Evolutionary conservation across 2,329 filamentous ascomycete species (phyloP).

Genomic region (Myriosclerotinia curreyana): DNA sequence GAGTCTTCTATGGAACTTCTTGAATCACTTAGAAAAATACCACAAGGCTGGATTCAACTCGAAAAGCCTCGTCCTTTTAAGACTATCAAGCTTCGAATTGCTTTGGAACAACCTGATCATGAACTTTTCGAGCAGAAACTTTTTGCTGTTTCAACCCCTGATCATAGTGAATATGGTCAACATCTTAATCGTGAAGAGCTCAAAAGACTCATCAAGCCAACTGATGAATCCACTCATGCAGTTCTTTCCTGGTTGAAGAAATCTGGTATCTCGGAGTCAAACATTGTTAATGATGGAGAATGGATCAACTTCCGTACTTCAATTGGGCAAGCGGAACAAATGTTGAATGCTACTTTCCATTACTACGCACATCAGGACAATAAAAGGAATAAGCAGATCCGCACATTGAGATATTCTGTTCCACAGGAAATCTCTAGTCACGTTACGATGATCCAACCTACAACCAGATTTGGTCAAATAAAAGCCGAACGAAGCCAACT

Average conservation of each 20-base stretch:
- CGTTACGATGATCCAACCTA: slow-evolving; percentile 45
- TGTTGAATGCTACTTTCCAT: slow-evolving; percentile 41
- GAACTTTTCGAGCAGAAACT: slow-evolving; percentile 45
- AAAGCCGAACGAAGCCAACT: slow-evolving; percentile 32
- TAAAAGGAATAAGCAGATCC: slow-evolving; percentile 46
- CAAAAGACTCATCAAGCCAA: slow-evolving; percentile 50
- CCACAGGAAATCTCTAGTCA: slow-evolving; percentile 40
- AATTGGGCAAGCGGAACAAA: slow-evolving; percentile 35
- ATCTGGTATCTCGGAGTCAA: slow-evolving; percentile 47
- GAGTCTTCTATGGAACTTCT: slow-evolving; percentile 26
- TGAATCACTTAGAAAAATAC: slow-evolving; percentile 29
- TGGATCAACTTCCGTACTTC: slow-evolving; percentile 44
- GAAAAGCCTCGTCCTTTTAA: slow-evolving; percentile 27
- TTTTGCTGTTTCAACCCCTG: slow-evolving; percentile 45
- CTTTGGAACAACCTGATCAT: slow-evolving; percentile 45
- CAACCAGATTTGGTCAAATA: slow-evolving; percentile 49
- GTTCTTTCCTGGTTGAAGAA: slow-evolving; percentile 55
- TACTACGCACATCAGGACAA: slow-evolving; percentile 40
- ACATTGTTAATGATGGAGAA: slow-evolving; percentile 52
- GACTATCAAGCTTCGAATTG: slow-evolving; percentile 30
- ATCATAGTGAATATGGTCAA: slow-evolving; percentile 52
- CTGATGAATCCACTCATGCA: slow-evolving; percentile 48
- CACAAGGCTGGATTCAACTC: slow-evolving; percentile 32
- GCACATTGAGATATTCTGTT: slow-evolving; percentile 47
- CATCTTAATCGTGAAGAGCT: slow-evolving; percentile 52